phyloP scores from a whole-genome alignment of 257 asterid species.

The Ilex asprella region DNA sequence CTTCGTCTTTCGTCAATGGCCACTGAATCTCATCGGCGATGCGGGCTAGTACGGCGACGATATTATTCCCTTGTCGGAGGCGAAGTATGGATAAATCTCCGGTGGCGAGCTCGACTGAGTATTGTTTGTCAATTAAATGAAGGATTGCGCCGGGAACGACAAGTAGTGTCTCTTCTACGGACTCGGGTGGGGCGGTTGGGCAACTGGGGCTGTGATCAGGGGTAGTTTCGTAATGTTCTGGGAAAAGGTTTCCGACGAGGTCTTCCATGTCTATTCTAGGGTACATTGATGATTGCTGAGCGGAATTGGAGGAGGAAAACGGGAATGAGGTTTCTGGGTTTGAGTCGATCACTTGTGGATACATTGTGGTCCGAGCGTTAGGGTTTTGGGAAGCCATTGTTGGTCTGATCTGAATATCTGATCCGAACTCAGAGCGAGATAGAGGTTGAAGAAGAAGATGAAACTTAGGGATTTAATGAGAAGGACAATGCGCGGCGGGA shows the following conservation, averaged over 20 bases:
- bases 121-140: conserved; percentile 72
- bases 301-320: conserved; percentile 17
- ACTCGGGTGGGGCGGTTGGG: conserved; percentile 66
- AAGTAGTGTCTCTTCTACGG: conserved; percentile 42
- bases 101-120: conserved; percentile 89
- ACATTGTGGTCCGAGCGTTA: conserved; percentile 41
- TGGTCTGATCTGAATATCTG: not conserved
- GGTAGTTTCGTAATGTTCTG: conserved; percentile 19
- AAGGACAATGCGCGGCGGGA: not conserved
- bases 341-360: conserved; percentile 45
- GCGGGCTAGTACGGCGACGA: conserved; percentile 62
- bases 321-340: conserved; percentile 25
- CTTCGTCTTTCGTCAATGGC: conserved; percentile 76
- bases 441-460: conserved; percentile 1
- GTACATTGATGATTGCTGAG: conserved; percentile 30
- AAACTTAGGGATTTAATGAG: not conserved
- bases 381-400: conserved; percentile 53
- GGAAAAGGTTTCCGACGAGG: conserved; percentile 39
- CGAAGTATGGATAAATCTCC: conserved; percentile 63
- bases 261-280: conserved; percentile 49
- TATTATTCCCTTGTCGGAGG: conserved; percentile 47
- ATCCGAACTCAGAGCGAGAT: not conserved
- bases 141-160: conserved; percentile 69
- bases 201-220: conserved; percentile 5
- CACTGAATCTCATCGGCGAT: conserved; percentile 67